Base-by-base conservation (phyloP, 177 flowering plant species). In the Vitis hybrid region DNA sequence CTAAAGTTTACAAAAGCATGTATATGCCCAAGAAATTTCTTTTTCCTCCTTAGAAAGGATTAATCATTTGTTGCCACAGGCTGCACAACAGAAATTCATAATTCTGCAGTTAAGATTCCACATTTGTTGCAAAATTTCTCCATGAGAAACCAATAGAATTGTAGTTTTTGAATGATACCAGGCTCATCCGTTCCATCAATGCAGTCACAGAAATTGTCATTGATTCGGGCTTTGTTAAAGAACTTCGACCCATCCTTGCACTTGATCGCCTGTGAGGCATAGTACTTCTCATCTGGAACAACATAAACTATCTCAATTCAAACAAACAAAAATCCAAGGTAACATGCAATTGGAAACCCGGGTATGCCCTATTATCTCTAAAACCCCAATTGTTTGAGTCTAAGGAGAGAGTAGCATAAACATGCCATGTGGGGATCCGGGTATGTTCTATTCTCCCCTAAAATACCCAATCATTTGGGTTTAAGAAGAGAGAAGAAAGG, bases 111-210 rank as follows among this genome's bases (percentile, higher is more conserved):
- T 27, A 27, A 27, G 30, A 27, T 27, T 27, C 30, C 30, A 27
- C 30, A 27, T 27, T 27, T 27, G 30, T 27, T 10, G 15, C 2
- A 46, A 52, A 52, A 35, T 24, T 60, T 57, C 19, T 57, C 18
- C 60, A 57, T 57, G 10, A 27, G 30, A 27, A 59, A 35, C 40
- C 11, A 59, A 4, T 17, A 17, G 56, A 27, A 17, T 30, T 60
- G n/a, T 57, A 65, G 13, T 24, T 52, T 56, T 17, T 54, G 40
- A 30, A 7, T 2, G 5, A 18, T 80, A 95, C 97, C 98, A 5
- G 98, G 99, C 78, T 95, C 99, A 66, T 95, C 99, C 13, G 99
- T 90, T 18, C 96, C 99, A 63, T 93, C 97, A 15, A 66, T 48
- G 67, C 98, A 94, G 65, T 93, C 99, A 51, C 99, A 95, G 79